These are phyloP conservation scores for Rossbeevera mucosa DNA, from an alignment of 768 basidiomycete genomes.

Conservation along the genomic window DNA sequence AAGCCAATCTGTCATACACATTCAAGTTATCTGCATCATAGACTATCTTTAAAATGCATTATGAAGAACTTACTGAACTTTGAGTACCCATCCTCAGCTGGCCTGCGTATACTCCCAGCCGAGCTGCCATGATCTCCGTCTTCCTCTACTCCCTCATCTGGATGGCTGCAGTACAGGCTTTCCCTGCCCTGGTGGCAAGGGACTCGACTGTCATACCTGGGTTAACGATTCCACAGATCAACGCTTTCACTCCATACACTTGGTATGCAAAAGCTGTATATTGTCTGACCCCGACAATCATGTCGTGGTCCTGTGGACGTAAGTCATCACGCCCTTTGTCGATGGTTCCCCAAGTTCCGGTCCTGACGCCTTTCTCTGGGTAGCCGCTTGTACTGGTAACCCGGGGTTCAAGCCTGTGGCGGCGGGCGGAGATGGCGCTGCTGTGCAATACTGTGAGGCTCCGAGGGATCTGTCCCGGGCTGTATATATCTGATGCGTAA, in stretches of 20 bases:
- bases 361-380: neutral
- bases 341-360: too few species aligned
- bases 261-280: conserved; percentile 47
- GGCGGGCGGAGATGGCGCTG: conserved; percentile 40
- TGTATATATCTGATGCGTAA: neutral
- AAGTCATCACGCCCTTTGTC: conserved; percentile 5
- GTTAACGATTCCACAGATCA: conserved; percentile 37
- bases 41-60: neutral
- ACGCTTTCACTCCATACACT: conserved; percentile 43
- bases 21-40: neutral
- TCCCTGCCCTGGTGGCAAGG: conserved; percentile 27
- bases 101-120: neutral
- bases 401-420: conserved; percentile 40
- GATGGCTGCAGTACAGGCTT: conserved; percentile 3
- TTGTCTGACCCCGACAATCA: conserved; percentile 36
- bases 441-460: conserved; percentile 39
- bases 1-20: neutral
- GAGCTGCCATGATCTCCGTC: conserved; percentile 4
- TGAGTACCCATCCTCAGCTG: neutral
- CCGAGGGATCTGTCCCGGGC: too few species aligned
- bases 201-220: conserved; percentile 26
- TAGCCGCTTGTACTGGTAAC: conserved; percentile 41
- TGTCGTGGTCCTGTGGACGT: conserved; percentile 54
- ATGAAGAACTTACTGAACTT: neutral
- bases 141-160: conserved; percentile 7